These are phyloP conservation scores for Tephrocybe sp. DNA, from an alignment of 768 basidiomycete genomes.

Conservation along the genomic window DNA sequence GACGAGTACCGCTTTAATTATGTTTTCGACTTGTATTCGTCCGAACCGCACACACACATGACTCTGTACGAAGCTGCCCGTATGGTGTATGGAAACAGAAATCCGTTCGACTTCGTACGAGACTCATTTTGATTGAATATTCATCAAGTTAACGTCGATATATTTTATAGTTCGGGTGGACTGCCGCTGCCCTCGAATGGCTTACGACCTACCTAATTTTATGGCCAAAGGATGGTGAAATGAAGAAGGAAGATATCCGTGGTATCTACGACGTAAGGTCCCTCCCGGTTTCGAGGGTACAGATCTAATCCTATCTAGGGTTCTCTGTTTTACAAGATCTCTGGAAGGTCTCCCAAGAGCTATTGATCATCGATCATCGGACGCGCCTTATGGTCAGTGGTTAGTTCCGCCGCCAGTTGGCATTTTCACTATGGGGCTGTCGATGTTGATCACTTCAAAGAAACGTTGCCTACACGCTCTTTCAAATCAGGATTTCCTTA, in stretches of 20 bases:
- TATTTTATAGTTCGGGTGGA: constrained; percentile 39
- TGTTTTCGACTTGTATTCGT: constrained; percentile 41
- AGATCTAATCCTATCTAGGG: constrained; percentile 23
- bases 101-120: constrained; percentile 36
- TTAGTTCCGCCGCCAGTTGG: too few species aligned
- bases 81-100: constrained; percentile 42
- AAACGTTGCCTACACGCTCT: too few species aligned
- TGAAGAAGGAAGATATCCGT: constrained; percentile 40
- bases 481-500: too few species aligned
- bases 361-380: background rate
- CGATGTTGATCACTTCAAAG: too few species aligned
- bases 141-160: constrained; percentile 2
- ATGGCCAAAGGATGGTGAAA: constrained; percentile 33
- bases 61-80: constrained; percentile 35
- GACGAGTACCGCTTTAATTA: constrained; percentile 38
- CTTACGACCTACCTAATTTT: constrained; percentile 37
- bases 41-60: constrained; percentile 39
- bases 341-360: constrained; percentile 20
- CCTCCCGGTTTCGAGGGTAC: background rate
- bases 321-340: constrained; percentile 34
- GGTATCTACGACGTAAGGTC: constrained; percentile 37
- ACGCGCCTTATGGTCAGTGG: background rate
- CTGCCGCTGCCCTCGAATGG: constrained; percentile 42
- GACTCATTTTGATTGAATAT: constrained; percentile 2
- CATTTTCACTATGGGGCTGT: too few species aligned